Base-by-base conservation (phyloP, 225 moss, liverwort and hornwort species). In the Rhytidiadelphus loreus region DNA sequence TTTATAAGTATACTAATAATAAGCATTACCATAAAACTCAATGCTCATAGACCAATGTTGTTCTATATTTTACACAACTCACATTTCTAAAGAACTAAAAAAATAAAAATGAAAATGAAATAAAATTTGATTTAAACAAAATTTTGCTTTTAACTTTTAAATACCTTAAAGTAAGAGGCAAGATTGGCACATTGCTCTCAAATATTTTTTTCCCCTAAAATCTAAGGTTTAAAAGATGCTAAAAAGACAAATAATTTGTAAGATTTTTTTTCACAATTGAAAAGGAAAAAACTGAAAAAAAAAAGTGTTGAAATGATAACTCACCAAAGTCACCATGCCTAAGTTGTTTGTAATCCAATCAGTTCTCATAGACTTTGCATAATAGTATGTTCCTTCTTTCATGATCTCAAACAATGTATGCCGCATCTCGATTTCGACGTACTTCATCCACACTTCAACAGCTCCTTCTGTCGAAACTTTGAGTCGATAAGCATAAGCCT, bases 271-370 rank as follows among this genome's bases (percentile, higher is more conserved):
- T 24, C 4, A 26, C 4, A 41, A 41, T 26, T 26, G 7, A 41
- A 70, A 70, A 25, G 66, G 22, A 13, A 4, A 43, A 41, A 15
- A 21, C 35, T 66, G 37, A 37, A 37, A 66, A 48, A 6, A 2
- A 58, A 30, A 81, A 29, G 29, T 14, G n/a, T n/a, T n/a, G n/a
- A n/a, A n/a, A n/a, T n/a, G n/a, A 37, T 12, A 32, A 71, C 95
- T 88, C 56, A 97, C 97, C 92, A 98, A 89, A 56, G 96, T 96
- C 29, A 98, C 96, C 97, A 98, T 98, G 58, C 96, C 96, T 82
- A 98, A 86, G 46, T 96, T 96, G 46, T 90, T 84, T 16, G 59
- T 73, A 48, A 98, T 98, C 96, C 96, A 97, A 72, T 96, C 87
- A 0, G 74, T 90, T 20, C 97, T 80, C 35, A 89, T 82, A 7